Evolutionary conservation across 352 stramenopile species (phyloP), one percentile per base, ranked within the genome.

Genomic region (Pythium dissotocum): DNA sequence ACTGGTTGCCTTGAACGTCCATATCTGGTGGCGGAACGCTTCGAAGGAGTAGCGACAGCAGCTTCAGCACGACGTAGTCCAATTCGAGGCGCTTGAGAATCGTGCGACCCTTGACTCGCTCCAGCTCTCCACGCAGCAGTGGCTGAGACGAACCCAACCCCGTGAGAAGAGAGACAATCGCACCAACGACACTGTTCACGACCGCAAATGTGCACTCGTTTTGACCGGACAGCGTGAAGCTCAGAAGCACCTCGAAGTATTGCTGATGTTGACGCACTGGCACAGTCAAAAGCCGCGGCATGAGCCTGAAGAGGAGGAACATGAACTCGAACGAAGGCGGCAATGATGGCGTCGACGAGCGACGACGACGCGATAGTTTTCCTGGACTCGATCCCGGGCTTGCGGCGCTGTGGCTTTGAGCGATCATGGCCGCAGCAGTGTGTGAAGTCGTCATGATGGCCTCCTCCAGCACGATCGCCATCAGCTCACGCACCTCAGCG

Each of bases 161-260:
- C 3, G 82, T 92, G 30, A 93, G 70, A 5, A 95, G 67, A 14
- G 77, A 74, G 6, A 90, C 85, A 53, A 95, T 85, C 2, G 85
- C 82, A 53, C 87, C 87, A 13, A 93, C 83, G 16, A 93, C 87
- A 26, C 85, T 90, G 52, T 95, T 93, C 12, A 93, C 83, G 21
- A 93, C 83, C 28, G 91, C 76, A 56, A 95, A 95, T 9, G 78
- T 85, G 49, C 83, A 84, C 80, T 95, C 87, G 62, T 93, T 93
- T 33, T 87, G 75, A n/a, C 85, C 87, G 5, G 82, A 87, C 30
- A 91, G 76, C n/a, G 87, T 82, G 71, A 95, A 95, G 26, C 83
- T 77, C 63, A 85, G 87, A 38, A 95, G 77, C 21, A 84, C 83
- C 58, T 85, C 67, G 64, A 95, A 93, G 56, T 91, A 93, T 59